Evolutionary conservation across 2,329 filamentous ascomycete genomes (phyloP), one percentile per base, ranked within the genome.

Genomic region (Microcyclosporella mali): DNA sequence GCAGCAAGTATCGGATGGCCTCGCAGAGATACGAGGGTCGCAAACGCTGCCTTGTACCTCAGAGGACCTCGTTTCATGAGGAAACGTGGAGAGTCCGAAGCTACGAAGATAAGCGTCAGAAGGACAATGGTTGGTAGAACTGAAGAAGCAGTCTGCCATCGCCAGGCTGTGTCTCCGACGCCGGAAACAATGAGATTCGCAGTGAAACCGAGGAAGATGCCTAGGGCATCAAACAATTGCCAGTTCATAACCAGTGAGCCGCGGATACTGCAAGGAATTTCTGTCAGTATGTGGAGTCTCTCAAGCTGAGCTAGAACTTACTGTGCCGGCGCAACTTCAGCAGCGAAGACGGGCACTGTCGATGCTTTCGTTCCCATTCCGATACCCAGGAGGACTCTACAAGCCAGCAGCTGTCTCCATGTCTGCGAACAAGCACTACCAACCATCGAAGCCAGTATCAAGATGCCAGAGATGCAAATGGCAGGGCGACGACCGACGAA

Each of bases 331-430:
- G 55, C 45, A 2, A 61, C 50, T 39, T 64, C 61, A 19, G 58
- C 55, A n/a, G 55, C 56, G 38, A 62, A 61, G 33, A 64, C 58
- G 2, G 61, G 59, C 1, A 59, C 55, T 19, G 62, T 51, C 3
- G 54, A 56, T 6, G 59, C 62, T 39, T 64, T 63, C 16, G 52
- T 53, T 1, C 61, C 61, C 58, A 63, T 63, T 19, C 61, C 61
- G 17, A 63, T 55, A 3, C 61, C 61, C 16, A 63, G 51, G 6
- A 63, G 41, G 27, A 61, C 46, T 4, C 62, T 57, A 47, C 56
- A 62, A 18, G 41, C 55, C 2, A 65, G 47, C 3, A 65, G 46
- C 30, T 56, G 39, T 27, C 50, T 45, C 56, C 57, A 61, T 30
- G 47, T 60, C 14, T 47, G 17, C 1, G 54, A 52, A 27, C 52